Conservation (phyloP, 2,329 filamentous ascomycete genomes). For the Diaporthe velutina region DNA sequence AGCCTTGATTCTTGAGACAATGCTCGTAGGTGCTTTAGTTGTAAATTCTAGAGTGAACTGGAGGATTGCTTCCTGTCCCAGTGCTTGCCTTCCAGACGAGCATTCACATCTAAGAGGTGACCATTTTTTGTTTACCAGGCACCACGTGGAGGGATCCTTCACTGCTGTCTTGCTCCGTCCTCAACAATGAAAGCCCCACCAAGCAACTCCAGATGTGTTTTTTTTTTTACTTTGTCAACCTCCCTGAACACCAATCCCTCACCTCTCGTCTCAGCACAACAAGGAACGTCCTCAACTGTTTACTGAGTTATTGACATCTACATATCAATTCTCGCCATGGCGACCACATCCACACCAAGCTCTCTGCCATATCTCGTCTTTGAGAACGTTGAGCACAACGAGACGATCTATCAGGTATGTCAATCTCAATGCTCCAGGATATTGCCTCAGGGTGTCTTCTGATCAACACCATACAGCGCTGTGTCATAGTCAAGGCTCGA, state of each 20-base stretch:
- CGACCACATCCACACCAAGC: no score
- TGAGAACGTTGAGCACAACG: not conserved
- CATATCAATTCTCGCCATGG: not conserved
- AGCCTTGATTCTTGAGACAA: no score
- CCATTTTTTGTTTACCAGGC: not conserved
- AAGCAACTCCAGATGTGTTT: no score
- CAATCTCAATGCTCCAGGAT: no score
- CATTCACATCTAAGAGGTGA: not conserved
- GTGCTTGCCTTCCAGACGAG: no score
- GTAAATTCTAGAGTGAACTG: no score
- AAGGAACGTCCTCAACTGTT: not conserved
- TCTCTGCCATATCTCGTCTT: not conserved
- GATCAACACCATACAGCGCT: no score
- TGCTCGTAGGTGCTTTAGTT: no score
- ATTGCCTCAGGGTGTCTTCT: fast-evolving
- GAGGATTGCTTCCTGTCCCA: no score
- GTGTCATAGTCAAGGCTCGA: not conserved
- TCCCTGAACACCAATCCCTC: no score
- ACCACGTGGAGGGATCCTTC: not conserved
- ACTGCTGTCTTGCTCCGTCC: no score
- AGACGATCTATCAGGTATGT: not conserved
- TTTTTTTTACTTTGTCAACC: not conserved
- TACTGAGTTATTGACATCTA: not conserved
- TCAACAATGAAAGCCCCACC: not conserved
- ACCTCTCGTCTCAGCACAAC: no score